Evolutionary conservation across 495 filamentous ascomycete genomes (phyloP).

Genomic region (Trichocladium antarcticum): DNA sequence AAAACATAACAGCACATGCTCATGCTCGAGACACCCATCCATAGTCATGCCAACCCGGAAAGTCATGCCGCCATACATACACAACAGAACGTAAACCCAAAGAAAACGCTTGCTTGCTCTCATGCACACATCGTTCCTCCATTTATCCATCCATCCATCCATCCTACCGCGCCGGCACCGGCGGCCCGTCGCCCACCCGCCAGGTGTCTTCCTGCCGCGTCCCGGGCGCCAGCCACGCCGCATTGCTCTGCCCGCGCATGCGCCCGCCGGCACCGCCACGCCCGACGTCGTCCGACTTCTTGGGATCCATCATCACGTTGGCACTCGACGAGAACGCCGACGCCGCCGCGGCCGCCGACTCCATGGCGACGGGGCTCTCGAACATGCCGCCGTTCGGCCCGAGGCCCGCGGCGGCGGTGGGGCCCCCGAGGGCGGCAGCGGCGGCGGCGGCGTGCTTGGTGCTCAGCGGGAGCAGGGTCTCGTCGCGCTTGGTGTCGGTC

Average conservation of each 20-base stretch:
- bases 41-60: background rate
- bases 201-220: conserved; percentile 76
- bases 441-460: conserved; percentile 13
- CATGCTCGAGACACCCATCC: background rate
- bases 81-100: background rate
- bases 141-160: too few relatives aligned
- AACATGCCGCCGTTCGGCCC: conserved; percentile 15
- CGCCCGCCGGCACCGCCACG: conserved; percentile 33
- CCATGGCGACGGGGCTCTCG: conserved; percentile 24
- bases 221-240: conserved; percentile 57
- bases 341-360: conserved; percentile 13
- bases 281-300: conserved; percentile 50
- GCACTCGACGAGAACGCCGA: conserved; percentile 2
- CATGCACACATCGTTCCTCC: too few relatives aligned
- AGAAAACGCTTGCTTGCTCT: background rate
- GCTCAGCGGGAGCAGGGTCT: conserved; percentile 62
- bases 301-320: conserved; percentile 36
- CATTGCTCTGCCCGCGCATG: conserved; percentile 47
- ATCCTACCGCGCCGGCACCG: background rate
- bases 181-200: conserved; percentile 42
- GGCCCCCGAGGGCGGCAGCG: background rate
- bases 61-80: background rate
- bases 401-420: too few relatives aligned
- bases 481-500: conserved; percentile 32
- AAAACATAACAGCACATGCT: background rate